Base-by-base conservation (phyloP, 495 filamentous ascomycete species). In the Lasiosphaeria ovina region DNA sequence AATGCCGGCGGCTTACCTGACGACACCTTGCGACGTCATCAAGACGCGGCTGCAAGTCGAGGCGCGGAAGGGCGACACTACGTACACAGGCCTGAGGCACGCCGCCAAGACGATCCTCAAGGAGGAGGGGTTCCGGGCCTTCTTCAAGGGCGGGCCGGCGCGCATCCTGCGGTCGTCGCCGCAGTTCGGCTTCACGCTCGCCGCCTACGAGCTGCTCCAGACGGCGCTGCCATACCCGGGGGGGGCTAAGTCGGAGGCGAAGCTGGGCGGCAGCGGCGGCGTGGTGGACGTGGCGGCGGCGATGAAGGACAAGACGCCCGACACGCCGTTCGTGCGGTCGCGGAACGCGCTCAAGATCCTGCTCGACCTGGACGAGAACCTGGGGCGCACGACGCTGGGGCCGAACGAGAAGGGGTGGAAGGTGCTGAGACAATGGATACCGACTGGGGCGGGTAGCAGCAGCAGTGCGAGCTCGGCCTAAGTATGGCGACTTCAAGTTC, bases 11-110 rank as follows among this genome's bases (percentile, higher is more conserved):
- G 94, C 94, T 6, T 98, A 98, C 76, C 81, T 98, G 58, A 98
- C 94, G 31, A 98, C 94, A 3, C 94, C 94, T 4, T 97, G 89
- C 77, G 94, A 98, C 71, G 94, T 98, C 61, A 97, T 98, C 85
- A 98, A 98, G 80, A 98, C 94, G 7, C 89, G 94, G 71, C 80
- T 98, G 58, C 94, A 98, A 69, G 94, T 98, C 58, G 94, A 98
- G 72, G 93, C 94, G 8, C 87, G 94, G 57, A 97, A 97, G 77
- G 94, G 94, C 54, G 95, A 98, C 61, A 86, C 87, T 10, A 77
- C 78, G 40, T 98, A 98, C 80, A 91, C 84, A 17, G 86, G 87
- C 34, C 80, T 98, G n/a, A 84, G 92, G 45, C 92, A 98, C 74
- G 90, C 87, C 51, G 95, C 94, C 14, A 72, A 70, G 31, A 93